phyloP scores from a whole-genome alignment of 2,329 filamentous ascomycete genomes.

The Hypoxylon sp. region DNA sequence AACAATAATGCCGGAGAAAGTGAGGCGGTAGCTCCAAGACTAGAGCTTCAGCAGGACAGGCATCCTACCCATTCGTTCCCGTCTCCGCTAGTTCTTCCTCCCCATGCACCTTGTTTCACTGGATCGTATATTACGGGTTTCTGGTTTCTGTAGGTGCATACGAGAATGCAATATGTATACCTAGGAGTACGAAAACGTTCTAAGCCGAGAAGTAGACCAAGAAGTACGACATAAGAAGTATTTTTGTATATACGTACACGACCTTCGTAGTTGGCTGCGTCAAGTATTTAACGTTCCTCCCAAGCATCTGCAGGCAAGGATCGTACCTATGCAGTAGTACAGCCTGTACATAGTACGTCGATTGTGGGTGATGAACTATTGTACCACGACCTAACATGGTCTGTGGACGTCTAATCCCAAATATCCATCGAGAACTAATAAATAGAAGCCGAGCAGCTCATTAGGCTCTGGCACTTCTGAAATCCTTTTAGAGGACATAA shows the following conservation, averaged over 20 bases:
- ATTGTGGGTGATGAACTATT: background rate
- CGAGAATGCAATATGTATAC: conserved; percentile 1
- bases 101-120: background rate
- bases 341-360: background rate
- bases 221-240: background rate
- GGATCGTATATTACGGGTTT: background rate
- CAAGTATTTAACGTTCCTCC: background rate
- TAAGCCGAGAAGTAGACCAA: background rate
- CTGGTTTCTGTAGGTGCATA: conserved; percentile 2
- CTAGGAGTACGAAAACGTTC: background rate
- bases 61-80: conserved; percentile 11
- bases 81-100: conserved; percentile 5
- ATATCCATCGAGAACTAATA: background rate
- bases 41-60: conserved; percentile 1
- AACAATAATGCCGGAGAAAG: conserved; percentile 22
- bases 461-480: conserved; percentile 3
- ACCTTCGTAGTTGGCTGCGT: background rate
- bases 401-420: background rate
- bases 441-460: background rate
- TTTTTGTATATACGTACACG: conserved; percentile 10
- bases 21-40: conserved; percentile 29
- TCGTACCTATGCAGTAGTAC: background rate
- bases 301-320: background rate
- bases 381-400: background rate
- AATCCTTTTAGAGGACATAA: conserved; percentile 9